Evolutionary conservation across 108 stramenopile species (phyloP).

Genomic region (Fistulifera solaris): DNA sequence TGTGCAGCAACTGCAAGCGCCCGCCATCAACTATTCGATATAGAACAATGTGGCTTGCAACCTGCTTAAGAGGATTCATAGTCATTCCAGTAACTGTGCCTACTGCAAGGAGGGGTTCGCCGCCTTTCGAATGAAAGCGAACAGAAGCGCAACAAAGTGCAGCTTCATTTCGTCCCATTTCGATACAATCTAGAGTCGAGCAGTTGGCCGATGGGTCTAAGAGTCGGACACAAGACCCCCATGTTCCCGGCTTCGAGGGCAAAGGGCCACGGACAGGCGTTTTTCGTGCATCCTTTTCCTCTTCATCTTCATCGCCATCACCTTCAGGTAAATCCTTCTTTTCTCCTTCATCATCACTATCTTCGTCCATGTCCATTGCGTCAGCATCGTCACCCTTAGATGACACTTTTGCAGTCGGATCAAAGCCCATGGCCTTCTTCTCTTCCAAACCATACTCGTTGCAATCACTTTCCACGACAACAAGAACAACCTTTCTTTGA

Average conservation of each 20-base stretch:
- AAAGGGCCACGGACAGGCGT: constrained; percentile 86
- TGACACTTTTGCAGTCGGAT: constrained; percentile 41
- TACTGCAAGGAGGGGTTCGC: constrained; percentile 88
- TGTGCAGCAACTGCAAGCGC: constrained; percentile 84
- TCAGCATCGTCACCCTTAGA: constrained; percentile 40
- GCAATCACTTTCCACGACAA: constrained; percentile 92
- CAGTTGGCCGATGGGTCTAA: constrained; percentile 77
- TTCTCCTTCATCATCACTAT: constrained; percentile 59
- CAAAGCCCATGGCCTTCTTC: constrained; percentile 68
- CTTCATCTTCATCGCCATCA: constrained; percentile 68
- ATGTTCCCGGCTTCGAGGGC: constrained; percentile 70
- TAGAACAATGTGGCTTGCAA: constrained; percentile 60
- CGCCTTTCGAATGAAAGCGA: constrained; percentile 86
- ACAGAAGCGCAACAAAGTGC: constrained; percentile 88
- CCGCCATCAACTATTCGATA: constrained; percentile 83
- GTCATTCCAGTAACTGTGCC: constrained; percentile 87
- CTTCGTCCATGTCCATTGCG: constrained; percentile 69
- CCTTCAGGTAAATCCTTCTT: constrained; percentile 37
- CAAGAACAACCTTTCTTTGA: constrained; percentile 57
- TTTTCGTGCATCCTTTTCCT: constrained; percentile 45
- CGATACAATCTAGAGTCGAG: constrained; percentile 78
- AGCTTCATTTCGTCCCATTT: constrained; percentile 88
- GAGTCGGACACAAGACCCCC: constrained; percentile 95
- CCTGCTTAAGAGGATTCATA: constrained; percentile 74
- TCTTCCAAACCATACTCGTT: constrained; percentile 84